Percentiles rank a stretch among this genome's conserved stretches.
Evolutionary conservation across 805 yeast species (phyloP).

Genomic region (Candida cerambycidarum): DNA sequence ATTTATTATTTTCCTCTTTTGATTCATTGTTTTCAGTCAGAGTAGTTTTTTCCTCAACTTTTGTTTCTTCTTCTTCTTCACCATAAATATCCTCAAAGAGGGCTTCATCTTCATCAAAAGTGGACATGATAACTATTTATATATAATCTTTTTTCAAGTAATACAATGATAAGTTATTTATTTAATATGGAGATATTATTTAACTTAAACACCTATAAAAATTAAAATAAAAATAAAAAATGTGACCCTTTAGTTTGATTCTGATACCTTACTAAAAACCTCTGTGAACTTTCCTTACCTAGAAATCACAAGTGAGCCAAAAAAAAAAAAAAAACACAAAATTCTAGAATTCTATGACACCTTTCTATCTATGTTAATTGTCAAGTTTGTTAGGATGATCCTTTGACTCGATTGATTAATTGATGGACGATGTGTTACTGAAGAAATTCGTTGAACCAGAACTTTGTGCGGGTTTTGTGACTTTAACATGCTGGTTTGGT

Average conservation of each 20-base stretch:
- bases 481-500: too few relatives aligned
- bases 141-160: background rate
- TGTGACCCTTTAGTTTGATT: background rate
- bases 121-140: constrained; percentile 22
- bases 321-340: background rate
- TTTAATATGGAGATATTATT: constrained; percentile 9
- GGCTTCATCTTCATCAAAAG: constrained; percentile 88
- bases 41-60: constrained; percentile 13
- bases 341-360: background rate
- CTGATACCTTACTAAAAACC: background rate
- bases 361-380: background rate
- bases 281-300: too few relatives aligned
- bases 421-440: too few relatives aligned
- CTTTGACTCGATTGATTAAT: too few relatives aligned
- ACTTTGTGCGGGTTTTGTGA: too few relatives aligned
- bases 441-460: too few relatives aligned
- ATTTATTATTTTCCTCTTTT: background rate
- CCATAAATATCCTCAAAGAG: constrained; percentile 86
- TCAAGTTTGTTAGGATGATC: too few relatives aligned
- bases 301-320: background rate
- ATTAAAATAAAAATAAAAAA: background rate
- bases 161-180: constrained; percentile 8
- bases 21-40: constrained; percentile 6
- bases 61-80: constrained; percentile 11
- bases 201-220: constrained; percentile 10